Evolutionary conservation across 345 rosid species (phyloP).

Genomic region (Gossypium longicalyx): DNA sequence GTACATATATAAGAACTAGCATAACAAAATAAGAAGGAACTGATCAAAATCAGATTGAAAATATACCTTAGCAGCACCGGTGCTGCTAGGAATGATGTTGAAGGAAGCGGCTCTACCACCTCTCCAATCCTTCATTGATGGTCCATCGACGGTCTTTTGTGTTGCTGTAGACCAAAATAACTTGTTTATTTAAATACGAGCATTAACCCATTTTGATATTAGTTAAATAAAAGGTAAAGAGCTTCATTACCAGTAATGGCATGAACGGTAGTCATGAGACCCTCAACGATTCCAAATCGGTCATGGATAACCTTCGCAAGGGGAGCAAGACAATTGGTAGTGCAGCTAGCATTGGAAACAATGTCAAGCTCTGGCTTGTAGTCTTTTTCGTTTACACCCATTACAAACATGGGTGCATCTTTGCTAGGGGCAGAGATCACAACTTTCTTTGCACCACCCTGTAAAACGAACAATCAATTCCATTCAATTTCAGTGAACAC

Average conservation of each 20-base stretch:
- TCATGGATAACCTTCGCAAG: constrained; percentile 95
- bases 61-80: constrained; percentile 85
- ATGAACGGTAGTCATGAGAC: constrained; percentile 93
- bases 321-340: constrained; percentile 96
- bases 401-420: constrained; percentile 95
- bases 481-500: neutral
- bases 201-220: neutral
- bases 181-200: neutral
- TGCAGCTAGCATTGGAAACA: constrained; percentile 96
- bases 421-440: constrained; percentile 90
- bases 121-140: constrained; percentile 94
- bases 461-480: neutral
- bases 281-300: constrained; percentile 89
- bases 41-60: neutral
- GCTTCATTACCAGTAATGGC: constrained; percentile 59
- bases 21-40: neutral
- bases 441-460: constrained; percentile 99
- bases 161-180: constrained; percentile 44
- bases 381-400: constrained; percentile 89
- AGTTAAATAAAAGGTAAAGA: neutral
- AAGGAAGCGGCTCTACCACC: constrained; percentile 97
- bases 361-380: constrained; percentile 73
- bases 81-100: constrained; percentile 95
- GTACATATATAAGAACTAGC: no score
- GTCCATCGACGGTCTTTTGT: constrained; percentile 98